Conservation (phyloP, 208 protist genomes). For the Leishmania amazonensis region DNA sequence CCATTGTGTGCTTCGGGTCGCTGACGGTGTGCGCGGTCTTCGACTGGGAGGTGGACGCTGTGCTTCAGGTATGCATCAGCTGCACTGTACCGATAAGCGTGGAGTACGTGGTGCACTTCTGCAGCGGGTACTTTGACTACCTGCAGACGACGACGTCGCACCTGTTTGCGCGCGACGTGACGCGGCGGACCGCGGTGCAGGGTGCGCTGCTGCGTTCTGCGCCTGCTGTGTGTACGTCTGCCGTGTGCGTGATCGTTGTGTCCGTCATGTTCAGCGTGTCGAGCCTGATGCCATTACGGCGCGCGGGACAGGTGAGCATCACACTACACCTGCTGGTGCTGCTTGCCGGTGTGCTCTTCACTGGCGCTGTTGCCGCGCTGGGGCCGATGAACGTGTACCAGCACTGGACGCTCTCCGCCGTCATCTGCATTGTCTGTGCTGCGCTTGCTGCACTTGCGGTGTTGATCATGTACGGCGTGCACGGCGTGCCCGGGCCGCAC, state of each 20-base stretch:
- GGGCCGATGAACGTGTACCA: conserved; percentile 39
- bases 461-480: conserved; percentile 28
- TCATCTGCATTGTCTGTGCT: conserved; percentile 36
- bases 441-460: conserved; percentile 26
- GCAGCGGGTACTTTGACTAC: conserved; percentile 64
- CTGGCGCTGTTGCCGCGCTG: conserved; percentile 31
- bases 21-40: conserved; percentile 41
- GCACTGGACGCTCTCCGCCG: conserved; percentile 44
- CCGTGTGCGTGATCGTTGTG: conserved; percentile 32
- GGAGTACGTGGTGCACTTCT: conserved; percentile 59
- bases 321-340: conserved; percentile 46
- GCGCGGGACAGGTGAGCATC: conserved; percentile 41
- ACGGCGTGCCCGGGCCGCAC: conserved; percentile 28
- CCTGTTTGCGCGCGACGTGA: conserved; percentile 49
- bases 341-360: conserved; percentile 35
- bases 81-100: conserved; percentile 50
- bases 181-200: conserved; percentile 34
- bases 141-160: conserved; percentile 62
- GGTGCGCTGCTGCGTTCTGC: conserved; percentile 41
- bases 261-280: conserved; percentile 48
- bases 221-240: conserved; percentile 40
- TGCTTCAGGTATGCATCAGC: conserved; percentile 53
- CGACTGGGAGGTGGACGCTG: conserved; percentile 44
- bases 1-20: conserved; percentile 46
- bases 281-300: conserved; percentile 32